Evolutionary conservation across 352 stramenopile species (phyloP).

Genomic region (Globisporangium ultimum): DNA sequence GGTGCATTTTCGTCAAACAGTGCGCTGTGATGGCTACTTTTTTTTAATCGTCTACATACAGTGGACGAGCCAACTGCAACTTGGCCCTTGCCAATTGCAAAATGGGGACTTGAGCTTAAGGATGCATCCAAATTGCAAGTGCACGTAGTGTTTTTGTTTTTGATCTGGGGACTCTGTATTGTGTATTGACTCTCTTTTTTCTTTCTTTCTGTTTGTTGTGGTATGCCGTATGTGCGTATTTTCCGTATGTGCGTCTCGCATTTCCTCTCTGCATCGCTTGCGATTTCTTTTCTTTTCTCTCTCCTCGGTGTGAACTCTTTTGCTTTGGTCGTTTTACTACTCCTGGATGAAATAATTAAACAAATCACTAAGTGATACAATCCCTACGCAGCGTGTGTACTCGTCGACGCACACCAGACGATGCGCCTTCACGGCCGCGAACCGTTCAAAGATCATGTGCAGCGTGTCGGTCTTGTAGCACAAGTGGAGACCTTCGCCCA

Average conservation of each 20-base stretch:
- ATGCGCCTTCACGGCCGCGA: slow-evolving; percentile 83
- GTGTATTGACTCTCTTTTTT: not conserved
- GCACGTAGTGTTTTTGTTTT: too few species aligned
- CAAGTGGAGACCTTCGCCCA: slow-evolving; percentile 77
- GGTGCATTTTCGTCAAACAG: too few species aligned
- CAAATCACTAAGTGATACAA: slow-evolving; percentile 86
- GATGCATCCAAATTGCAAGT: not conserved
- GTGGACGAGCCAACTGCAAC: too few species aligned
- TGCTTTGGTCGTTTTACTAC: slow-evolving; percentile 10
- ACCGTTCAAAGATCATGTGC: slow-evolving; percentile 89
- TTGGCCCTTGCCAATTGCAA: too few species aligned
- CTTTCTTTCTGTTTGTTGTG: not conserved
- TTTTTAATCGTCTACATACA: too few species aligned
- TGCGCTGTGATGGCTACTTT: too few species aligned
- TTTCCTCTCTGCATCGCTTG: slow-evolving; percentile 2
- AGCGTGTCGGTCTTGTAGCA: slow-evolving; percentile 89
- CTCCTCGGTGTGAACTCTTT: not conserved
- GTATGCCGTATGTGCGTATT: not conserved
- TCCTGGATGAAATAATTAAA: slow-evolving; percentile 91
- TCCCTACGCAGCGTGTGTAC: slow-evolving; percentile 73
- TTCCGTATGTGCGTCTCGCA: not conserved
- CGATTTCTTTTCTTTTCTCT: slow-evolving; percentile 1
- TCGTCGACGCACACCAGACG: slow-evolving; percentile 85
- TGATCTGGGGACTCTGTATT: slow-evolving; percentile 12
- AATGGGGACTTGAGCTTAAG: not conserved